phyloP scores from a whole-genome alignment of 441 rosid species.

The Gossypium trilobum region DNA sequence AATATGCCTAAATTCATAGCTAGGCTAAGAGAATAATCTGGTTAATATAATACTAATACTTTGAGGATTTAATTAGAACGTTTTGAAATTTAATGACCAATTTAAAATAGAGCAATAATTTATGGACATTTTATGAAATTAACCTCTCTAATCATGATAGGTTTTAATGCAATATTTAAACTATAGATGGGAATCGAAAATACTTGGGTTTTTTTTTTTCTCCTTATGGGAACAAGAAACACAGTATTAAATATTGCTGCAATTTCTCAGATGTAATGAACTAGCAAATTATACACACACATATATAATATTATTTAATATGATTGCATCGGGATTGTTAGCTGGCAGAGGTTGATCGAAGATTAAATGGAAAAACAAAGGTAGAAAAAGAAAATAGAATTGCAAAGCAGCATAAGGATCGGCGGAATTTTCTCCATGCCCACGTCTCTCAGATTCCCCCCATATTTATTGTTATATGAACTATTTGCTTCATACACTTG shows the following conservation, averaged over 20 bases:
- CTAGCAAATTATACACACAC: background rate
- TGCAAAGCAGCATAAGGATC: slow-evolving; percentile 26
- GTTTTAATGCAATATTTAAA: background rate
- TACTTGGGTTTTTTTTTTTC: background rate
- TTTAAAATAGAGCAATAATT: too few relatives aligned
- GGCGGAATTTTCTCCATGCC: slow-evolving; percentile 36
- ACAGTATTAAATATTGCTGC: background rate
- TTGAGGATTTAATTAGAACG: too few relatives aligned
- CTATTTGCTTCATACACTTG: background rate
- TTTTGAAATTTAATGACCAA: too few relatives aligned
- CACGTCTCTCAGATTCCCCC: slow-evolving; percentile 41
- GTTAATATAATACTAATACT: too few relatives aligned
- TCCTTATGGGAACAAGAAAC: background rate
- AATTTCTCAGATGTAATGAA: background rate
- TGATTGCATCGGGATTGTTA: slow-evolving; percentile 32
- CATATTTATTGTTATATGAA: background rate
- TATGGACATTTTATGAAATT: too few relatives aligned
- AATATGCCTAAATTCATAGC: too few relatives aligned
- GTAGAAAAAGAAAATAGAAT: slow-evolving; percentile 14
- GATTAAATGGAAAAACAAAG: background rate
- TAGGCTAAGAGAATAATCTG: too few relatives aligned
- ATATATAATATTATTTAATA: background rate
- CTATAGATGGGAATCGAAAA: background rate
- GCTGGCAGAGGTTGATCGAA: slow-evolving; percentile 32
- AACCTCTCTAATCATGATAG: too few relatives aligned